Evolutionary conservation across 192 early-diverging fungal species (phyloP).

Genomic region (Backusella liffmaniae): DNA sequence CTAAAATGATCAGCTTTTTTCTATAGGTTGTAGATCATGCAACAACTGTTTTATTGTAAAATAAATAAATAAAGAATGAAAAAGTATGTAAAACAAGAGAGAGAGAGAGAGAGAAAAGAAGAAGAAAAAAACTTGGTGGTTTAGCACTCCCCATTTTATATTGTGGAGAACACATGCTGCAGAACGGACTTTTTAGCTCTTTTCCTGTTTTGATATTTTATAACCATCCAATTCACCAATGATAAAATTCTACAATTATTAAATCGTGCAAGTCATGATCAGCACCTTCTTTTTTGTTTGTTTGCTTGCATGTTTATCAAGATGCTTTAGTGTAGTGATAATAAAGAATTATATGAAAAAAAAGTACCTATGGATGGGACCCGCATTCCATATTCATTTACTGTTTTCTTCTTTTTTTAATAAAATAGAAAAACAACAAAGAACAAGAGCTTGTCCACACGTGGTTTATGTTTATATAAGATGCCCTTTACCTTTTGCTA

Average conservation of each 20-base stretch:
- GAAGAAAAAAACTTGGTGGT: not conserved
- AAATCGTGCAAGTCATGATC: not conserved
- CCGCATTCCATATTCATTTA: not conserved
- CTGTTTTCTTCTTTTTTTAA: not conserved
- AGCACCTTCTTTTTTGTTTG: not conserved
- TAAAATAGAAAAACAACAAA: not conserved
- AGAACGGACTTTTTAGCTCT: constrained; percentile 4
- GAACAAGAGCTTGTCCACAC: not conserved
- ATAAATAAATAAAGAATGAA: constrained; percentile 5
- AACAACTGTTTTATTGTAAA: not conserved
- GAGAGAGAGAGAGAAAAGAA: not conserved
- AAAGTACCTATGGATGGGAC: no score
- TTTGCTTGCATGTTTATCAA: not conserved
- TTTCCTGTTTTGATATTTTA: constrained; percentile 7
- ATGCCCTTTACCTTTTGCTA: not conserved
- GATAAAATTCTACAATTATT: constrained; percentile 10
- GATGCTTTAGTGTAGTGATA: no score
- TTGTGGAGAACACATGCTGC: not conserved
- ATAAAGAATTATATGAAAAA: no score
- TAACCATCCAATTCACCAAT: constrained; percentile 6
- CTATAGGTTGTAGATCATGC: constrained; percentile 3
- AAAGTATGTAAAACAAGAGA: not conserved
- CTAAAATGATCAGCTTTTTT: constrained; percentile 1
- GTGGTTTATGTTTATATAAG: not conserved
- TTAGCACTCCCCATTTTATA: constrained; percentile 9